Base-by-base conservation (phyloP, 306 rosid species). In the Herpetospermum pedunculosum region DNA sequence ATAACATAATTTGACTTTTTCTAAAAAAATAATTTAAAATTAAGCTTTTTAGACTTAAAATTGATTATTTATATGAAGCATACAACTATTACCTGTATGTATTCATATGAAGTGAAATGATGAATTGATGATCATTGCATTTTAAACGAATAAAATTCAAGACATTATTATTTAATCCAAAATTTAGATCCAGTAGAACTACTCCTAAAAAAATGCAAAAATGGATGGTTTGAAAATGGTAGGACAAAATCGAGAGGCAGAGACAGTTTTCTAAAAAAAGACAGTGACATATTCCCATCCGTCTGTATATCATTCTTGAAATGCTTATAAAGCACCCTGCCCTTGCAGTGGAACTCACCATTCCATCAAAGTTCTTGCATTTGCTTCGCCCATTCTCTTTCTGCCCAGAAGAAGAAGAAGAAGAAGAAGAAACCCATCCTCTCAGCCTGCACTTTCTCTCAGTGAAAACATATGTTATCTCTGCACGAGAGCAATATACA, bases 311-410 rank as follows among this genome's bases (percentile, higher is more conserved):
- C 47, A 60, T 80, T 52, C 67, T 73, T 73, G 52, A 43, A 68
- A 83, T 48, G 78, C 72, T 68, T 85, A 78, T 83, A 84, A 80
- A 77, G 83, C 79, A 21, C 30, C 46, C 35, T 8, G 46, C 16
- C 9, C 19, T 62, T 72, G 77, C 68, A 77, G 83, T 40, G 75
- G 60, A 70, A 19, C 75, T 65, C 46, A 34, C 78, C 77, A 74
- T 6, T 74, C 62, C 47, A 55, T n/a, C 53, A 28, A 47, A 73
- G 65, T 67, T 78, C 81, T 40, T 70, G 47, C 70, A 63, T 35
- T 35, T 63, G 47, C 35, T 15, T 11, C 71, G 21, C 19, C 50
- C 47, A 55, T 35, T 26, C 78, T 43, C 78, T 44, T 29, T 72
- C 50, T 58, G 28, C 75, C 70, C 70, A n/a, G 37, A 14, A 15